phyloP scores from a whole-genome alignment of 169 alveolate genomes.

The Plasmodium inui region DNA sequence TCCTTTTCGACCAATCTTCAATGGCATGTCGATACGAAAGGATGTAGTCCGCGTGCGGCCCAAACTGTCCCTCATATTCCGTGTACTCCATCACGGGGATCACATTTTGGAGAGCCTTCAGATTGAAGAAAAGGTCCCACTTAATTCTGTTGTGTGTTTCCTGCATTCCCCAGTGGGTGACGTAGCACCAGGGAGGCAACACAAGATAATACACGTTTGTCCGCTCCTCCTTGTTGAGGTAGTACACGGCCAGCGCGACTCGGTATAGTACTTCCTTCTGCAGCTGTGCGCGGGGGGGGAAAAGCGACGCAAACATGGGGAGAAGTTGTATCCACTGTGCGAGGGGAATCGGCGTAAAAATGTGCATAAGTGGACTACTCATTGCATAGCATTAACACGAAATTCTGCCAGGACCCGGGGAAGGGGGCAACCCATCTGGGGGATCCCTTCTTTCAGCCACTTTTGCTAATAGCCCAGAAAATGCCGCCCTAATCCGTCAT shows the following conservation, averaged over 20 bases:
- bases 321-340: no score
- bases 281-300: slow-evolving; percentile 7
- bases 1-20: not conserved
- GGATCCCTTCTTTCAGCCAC: not conserved
- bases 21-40: slow-evolving; percentile 13
- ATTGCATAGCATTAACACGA: not conserved
- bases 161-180: slow-evolving; percentile 66
- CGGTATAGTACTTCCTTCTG: slow-evolving; percentile 78
- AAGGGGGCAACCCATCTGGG: not conserved
- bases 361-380: not conserved
- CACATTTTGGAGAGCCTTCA: slow-evolving; percentile 31
- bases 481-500: not conserved
- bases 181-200: slow-evolving; percentile 79
- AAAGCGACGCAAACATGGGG: not conserved
- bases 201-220: slow-evolving; percentile 59
- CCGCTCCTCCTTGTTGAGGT: slow-evolving; percentile 30
- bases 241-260: slow-evolving; percentile 23
- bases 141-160: not conserved
- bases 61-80: slow-evolving; percentile 22
- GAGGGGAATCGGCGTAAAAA: not conserved
- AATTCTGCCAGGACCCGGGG: not conserved
- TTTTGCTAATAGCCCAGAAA: not conserved
- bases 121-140: slow-evolving; percentile 42
- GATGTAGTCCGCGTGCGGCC: slow-evolving; percentile 13
- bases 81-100: slow-evolving; percentile 62